Base-by-base conservation (phyloP, 208 protist genomes). In the Trypanosoma caninum region DNA sequence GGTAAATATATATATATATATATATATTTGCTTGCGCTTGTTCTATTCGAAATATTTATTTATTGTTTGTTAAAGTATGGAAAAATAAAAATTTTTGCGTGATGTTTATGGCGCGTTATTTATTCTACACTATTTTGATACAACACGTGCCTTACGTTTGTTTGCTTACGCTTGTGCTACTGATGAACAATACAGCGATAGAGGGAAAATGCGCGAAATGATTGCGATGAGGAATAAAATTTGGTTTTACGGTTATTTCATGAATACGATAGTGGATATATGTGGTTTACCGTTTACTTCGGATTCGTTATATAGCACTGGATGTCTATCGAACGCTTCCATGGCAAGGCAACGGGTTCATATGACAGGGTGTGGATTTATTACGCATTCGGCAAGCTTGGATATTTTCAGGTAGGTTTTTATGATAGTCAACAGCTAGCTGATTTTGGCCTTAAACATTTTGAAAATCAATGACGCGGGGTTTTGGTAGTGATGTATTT, bases 131-230 rank as follows among this genome's bases (percentile, higher is more conserved):
- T 73, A 80, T 53, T 76, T 76, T 58, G 55, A 53, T 25, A 59
- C 69, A 44, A n/a, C 30, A 14, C 60, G 70, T 23, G 59, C 70
- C 41, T 63, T 52, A 34, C 73, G 60, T 55, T 76, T 80, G 74
- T 34, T 80, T 30, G 71, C 62, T 22, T 69, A 80, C 50, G 74
- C 69, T 18, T 47, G 68, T 10, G 64, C 69, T 28, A 71, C 62
- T 64, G 68, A 59, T 14, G 69, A 76, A n/a, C 74, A 80, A 59
- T 80, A 76, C 59, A 69, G 74, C 9, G 54, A 58, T 38, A 80
- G 76, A 48, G 57, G 58, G 13, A 23, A 65, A 34, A 59, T 72
- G 48, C 72, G 65, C 54, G 53, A 71, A 20, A 65, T 59, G 41
- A 47, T 75, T 40, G 33, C 51, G 40, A 27, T 37, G 8, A 10